Conservation (phyloP, 345 rosid genomes). For the Microcos paniculata region DNA sequence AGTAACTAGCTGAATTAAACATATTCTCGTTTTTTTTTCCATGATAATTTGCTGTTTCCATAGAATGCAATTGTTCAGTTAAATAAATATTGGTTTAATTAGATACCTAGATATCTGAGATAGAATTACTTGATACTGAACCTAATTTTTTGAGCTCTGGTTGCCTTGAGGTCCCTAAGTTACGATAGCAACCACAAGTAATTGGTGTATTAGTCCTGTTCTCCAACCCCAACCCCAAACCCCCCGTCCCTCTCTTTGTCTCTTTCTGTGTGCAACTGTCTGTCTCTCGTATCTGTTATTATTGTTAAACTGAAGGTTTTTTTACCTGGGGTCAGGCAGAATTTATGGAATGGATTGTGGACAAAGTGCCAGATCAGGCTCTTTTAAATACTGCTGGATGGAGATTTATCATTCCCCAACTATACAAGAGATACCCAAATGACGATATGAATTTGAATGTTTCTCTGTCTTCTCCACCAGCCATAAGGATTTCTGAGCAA, state of each 20-base stretch:
- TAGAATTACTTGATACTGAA: background rate
- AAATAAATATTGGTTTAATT: background rate
- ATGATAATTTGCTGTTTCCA: background rate
- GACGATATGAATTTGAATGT: slow-evolving; percentile 79
- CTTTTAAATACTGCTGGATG: slow-evolving; percentile 91
- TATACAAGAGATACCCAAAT: slow-evolving; percentile 90
- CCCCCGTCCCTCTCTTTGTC: background rate
- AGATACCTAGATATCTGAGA: background rate
- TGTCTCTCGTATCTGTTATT: slow-evolving; percentile 11
- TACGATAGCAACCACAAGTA: background rate
- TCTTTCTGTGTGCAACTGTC: background rate
- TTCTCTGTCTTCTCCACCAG: slow-evolving; percentile 81
- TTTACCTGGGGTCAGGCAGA: slow-evolving; percentile 61
- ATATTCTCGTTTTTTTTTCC: background rate
- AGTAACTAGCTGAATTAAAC: background rate
- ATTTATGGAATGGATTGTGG: slow-evolving; percentile 89
- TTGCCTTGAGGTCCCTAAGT: background rate
- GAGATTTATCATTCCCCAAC: slow-evolving; percentile 86
- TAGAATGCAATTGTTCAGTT: background rate
- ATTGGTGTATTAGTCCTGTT: too few relatives aligned
- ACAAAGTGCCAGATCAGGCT: slow-evolving; percentile 81
- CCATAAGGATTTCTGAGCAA: slow-evolving; percentile 57
- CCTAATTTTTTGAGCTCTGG: background rate
- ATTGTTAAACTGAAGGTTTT: slow-evolving; percentile 12
- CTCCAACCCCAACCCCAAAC: background rate